Conservation (phyloP, 208 protist genomes). For the Acanthamoeba lenticulata region DNA sequence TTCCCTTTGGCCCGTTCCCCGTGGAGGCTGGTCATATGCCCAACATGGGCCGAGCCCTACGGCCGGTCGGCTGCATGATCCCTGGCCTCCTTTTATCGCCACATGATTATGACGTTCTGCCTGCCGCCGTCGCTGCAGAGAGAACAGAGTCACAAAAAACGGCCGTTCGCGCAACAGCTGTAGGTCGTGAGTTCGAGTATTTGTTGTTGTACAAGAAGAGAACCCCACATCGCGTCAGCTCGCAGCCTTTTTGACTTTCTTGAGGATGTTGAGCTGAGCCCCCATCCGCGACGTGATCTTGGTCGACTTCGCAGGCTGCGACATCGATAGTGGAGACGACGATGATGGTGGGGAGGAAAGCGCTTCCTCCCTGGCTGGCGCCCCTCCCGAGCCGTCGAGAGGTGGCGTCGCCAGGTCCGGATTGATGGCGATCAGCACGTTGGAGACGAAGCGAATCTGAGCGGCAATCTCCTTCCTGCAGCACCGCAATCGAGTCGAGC, state of each 20-base stretch:
- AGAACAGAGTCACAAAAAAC: too few relatives aligned
- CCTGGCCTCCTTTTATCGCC: too few relatives aligned
- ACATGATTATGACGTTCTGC: too few relatives aligned
- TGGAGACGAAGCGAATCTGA: conserved; percentile 8
- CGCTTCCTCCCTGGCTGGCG: too few relatives aligned
- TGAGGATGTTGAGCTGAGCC: neutral
- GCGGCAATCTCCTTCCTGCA: conserved; percentile 18
- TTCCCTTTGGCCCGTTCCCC: too few relatives aligned
- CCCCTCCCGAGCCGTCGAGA: neutral
- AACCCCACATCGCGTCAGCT: neutral
- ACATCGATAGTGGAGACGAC: neutral
- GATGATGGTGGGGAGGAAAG: neutral
- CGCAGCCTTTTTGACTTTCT: neutral
- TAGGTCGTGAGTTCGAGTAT: too few relatives aligned
- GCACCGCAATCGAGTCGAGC: neutral
- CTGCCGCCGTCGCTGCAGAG: too few relatives aligned
- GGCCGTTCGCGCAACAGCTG: too few relatives aligned
- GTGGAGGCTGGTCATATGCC: too few relatives aligned
- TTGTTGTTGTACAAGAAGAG: too few relatives aligned
- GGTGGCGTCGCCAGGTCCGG: neutral
- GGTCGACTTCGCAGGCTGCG: neutral
- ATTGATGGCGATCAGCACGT: conserved; percentile 4
- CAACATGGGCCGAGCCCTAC: too few relatives aligned
- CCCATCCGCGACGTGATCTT: neutral
- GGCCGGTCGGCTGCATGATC: too few relatives aligned